Conservation (phyloP, 129 eudicot genomes). For the Apium graveolens region DNA sequence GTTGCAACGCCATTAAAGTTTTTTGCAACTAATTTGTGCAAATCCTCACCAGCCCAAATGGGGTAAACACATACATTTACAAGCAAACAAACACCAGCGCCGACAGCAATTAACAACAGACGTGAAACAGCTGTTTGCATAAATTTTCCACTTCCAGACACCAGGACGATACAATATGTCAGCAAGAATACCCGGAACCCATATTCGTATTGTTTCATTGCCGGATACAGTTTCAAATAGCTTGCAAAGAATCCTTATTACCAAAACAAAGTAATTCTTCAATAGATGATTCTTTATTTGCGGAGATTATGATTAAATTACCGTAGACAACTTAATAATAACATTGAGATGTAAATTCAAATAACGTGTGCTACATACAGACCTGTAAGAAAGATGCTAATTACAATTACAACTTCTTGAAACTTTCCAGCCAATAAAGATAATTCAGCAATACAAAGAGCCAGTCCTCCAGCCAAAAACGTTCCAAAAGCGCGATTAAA, state of each 20-base stretch:
- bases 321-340: neutral
- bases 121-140: slow-evolving; percentile 53
- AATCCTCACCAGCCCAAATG: slow-evolving; percentile 90
- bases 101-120: slow-evolving; percentile 59
- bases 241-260: slow-evolving; percentile 56
- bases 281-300: neutral
- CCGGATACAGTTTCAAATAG: slow-evolving; percentile 65
- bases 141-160: slow-evolving; percentile 60
- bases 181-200: slow-evolving; percentile 81
- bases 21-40: slow-evolving; percentile 80
- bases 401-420: slow-evolving; percentile 50
- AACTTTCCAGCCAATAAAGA: slow-evolving; percentile 37
- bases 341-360: neutral
- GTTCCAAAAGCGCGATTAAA: slow-evolving; percentile 81
- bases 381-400: slow-evolving; percentile 66
- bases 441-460: slow-evolving; percentile 56
- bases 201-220: slow-evolving; percentile 73
- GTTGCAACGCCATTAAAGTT: slow-evolving; percentile 82
- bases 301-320: neutral
- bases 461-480: slow-evolving; percentile 54
- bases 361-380: neutral
- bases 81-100: slow-evolving; percentile 64
- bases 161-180: slow-evolving; percentile 65
- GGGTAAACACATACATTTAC: slow-evolving; percentile 77
- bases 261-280: neutral